These are phyloP conservation scores for Penicillium sp. DNA, from an alignment of 2,329 filamentous ascomycete species.

Conservation along the genomic window DNA sequence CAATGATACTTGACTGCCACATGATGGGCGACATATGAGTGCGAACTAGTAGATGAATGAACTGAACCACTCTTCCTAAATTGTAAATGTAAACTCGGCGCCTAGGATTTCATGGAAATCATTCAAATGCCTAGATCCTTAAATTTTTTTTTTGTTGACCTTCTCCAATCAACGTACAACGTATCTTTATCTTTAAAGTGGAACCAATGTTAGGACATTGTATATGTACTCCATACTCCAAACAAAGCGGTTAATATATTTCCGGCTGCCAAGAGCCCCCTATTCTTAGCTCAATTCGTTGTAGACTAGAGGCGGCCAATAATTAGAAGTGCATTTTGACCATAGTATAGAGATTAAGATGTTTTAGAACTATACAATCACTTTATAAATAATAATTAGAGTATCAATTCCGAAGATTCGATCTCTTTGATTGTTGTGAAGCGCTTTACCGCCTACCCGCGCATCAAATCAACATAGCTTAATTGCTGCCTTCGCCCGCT, in stretches of 20 bases:
- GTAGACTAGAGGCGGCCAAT: slow-evolving; percentile 1
- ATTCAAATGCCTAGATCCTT: no score
- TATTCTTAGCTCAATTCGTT: slow-evolving; percentile 15
- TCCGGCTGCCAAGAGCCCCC: slow-evolving; percentile 15
- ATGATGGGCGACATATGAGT: neutral
- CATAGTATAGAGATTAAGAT: neutral
- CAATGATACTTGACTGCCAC: slow-evolving; percentile 1
- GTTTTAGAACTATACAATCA: neutral
- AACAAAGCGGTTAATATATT: slow-evolving; percentile 11
- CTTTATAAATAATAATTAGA: neutral
- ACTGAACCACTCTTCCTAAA: neutral
- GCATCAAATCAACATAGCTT: slow-evolving; percentile 22
- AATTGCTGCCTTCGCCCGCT: slow-evolving; percentile 26
- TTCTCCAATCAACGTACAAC: no score
- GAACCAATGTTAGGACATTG: no score
- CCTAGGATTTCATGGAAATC: neutral
- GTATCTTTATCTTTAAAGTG: no score
- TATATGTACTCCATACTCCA: neutral
- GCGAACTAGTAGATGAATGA: neutral
- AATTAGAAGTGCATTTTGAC: neutral
- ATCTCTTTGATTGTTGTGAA: slow-evolving; percentile 4
- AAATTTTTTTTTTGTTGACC: no score
- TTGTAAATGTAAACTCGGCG: neutral
- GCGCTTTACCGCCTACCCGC: slow-evolving; percentile 23
- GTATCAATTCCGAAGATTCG: neutral